Evolutionary conservation across 139 green algal genomes (phyloP).

Genomic region (Zygnema circumcarinatum): DNA sequence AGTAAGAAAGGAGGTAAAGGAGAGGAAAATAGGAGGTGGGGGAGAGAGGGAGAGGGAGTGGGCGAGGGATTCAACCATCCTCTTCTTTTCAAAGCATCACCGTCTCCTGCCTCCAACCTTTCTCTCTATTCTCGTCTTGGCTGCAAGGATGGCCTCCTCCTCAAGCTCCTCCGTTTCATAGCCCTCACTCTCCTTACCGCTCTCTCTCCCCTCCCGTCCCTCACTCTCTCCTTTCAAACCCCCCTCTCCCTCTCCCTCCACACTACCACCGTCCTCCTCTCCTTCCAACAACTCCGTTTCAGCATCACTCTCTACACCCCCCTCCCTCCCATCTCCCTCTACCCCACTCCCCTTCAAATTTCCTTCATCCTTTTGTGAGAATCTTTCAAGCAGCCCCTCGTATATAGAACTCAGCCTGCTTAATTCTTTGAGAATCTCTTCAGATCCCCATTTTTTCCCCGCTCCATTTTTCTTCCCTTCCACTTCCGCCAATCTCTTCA

Average conservation of each 20-base stretch:
- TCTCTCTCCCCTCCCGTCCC: neutral
- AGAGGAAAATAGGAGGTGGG: neutral
- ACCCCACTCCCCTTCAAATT: neutral
- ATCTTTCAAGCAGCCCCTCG: neutral
- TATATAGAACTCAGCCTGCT: neutral
- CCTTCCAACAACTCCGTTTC: neutral
- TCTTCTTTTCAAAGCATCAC: too few species aligned
- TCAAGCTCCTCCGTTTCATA: neutral
- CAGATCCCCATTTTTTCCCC: conserved; percentile 10
- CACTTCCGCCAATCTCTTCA: neutral
- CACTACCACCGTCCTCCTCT: conserved; percentile 2
- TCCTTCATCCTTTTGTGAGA: conserved; percentile 3
- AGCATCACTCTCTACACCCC: neutral
- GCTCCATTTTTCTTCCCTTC: neutral
- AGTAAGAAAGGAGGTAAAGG: neutral
- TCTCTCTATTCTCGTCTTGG: neutral
- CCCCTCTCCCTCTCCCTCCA: conserved; percentile 5
- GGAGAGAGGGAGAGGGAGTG: too few species aligned
- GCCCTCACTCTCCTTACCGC: neutral
- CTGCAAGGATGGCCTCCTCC: neutral
- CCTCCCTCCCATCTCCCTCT: conserved; percentile 16
- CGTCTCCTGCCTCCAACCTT: too few species aligned
- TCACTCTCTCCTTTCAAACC: neutral
- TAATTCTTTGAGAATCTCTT: neutral
- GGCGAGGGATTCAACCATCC: too few species aligned